Evolutionary conservation across 2,329 filamentous ascomycete species (phyloP), one percentile per base, ranked within the genome.

Genomic region (Xylaria sp.): DNA sequence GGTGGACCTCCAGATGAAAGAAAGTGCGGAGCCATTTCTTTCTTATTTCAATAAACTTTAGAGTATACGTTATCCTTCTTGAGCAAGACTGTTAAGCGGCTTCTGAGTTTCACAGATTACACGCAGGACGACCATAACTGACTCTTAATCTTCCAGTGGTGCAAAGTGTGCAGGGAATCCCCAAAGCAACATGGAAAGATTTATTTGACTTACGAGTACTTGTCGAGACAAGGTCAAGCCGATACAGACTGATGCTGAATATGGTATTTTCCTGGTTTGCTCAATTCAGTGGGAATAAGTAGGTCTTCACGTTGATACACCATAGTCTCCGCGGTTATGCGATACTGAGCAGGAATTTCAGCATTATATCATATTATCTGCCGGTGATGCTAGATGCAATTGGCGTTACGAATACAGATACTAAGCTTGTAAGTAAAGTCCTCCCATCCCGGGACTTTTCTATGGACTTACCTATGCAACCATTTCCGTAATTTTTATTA

Each of bases 211-310:
- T 82, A 0, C 74, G 77, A 1, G 78, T 80, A 0, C 74, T 81
- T 9, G 72, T 81, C 26, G 77, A 80, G 59, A 76, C 75, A 1
- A 78, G 77, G 5, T 77, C 80, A 17, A 79, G 79, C 17, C 74
- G 77, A 28, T 80, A 80, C 72, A 77, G 79, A 31, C 70, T 81
- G 31, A 78, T 82, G 65, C 78, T 82, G 17, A 81, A 81, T 6
- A 66, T 83, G 6, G 78, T 77, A 0, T 83, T 81, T 63, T 78
- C 80, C 6, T 82, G 80, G 77, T 82, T 82, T 69, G 79, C 80
- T 1, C 81, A 82, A 64, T 79, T 81, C 46, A 81, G 79, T 53
- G 80, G 80, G 15, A 81, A 81, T 64, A 79, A 79, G 79, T 69
- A 75, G 68, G 70, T 65, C 20, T 1, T 15, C 17, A 23, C 3